These are phyloP conservation scores for Chondrus crispus DNA, from an alignment of 23 red algal genomes.

Conservation along the genomic window DNA sequence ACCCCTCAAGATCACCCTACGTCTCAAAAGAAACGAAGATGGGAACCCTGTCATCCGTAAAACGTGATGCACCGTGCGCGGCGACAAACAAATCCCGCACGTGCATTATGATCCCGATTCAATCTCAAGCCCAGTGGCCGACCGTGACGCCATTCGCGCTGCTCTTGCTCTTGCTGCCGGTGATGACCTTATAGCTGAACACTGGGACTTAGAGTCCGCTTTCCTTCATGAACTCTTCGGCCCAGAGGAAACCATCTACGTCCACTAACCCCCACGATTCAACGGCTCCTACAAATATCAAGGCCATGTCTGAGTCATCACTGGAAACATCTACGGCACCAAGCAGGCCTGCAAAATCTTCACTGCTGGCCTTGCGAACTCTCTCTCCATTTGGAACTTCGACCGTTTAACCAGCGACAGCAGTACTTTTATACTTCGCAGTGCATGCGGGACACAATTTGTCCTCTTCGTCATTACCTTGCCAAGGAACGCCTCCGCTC, in stretches of 20 bases:
- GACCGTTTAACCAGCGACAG: neutral
- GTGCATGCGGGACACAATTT: neutral
- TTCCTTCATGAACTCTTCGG: neutral
- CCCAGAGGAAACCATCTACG: neutral
- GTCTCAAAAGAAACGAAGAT: neutral
- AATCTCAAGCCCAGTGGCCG: neutral
- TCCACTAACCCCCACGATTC: neutral
- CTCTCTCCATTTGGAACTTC: neutral
- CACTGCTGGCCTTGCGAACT: neutral
- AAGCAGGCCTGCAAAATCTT: neutral
- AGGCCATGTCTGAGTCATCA: neutral
- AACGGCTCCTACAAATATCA: neutral
- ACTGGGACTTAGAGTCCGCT: neutral
- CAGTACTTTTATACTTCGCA: neutral
- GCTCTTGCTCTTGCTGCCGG: neutral
- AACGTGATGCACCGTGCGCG: neutral
- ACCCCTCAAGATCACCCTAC: neutral
- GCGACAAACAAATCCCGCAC: neutral
- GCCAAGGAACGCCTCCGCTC: neutral
- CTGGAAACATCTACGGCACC: neutral
- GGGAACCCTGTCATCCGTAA: neutral
- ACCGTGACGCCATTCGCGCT: neutral
- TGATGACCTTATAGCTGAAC: neutral
- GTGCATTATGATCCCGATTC: neutral
- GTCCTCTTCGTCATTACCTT: neutral